Conservation (phyloP, 192 early-diverging fungal species). For the Diversispora epigaea region DNA sequence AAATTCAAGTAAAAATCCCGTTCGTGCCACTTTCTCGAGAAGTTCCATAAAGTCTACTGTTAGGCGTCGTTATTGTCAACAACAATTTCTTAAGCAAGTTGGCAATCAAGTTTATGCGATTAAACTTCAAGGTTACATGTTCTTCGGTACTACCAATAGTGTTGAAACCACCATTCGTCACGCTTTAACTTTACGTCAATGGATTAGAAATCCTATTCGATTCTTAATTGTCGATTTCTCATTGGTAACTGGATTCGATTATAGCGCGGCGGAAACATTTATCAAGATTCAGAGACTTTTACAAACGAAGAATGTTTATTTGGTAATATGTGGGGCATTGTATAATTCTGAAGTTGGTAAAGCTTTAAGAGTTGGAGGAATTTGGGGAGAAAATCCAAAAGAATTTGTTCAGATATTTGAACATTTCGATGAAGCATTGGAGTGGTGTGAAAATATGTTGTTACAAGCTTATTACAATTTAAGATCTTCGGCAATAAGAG, state of each 20-base stretch:
- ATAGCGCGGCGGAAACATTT: slow-evolving; percentile 89
- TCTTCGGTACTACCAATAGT: slow-evolving; percentile 92
- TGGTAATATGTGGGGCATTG: slow-evolving; percentile 78
- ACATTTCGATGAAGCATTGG: slow-evolving; percentile 82
- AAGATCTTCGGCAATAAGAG: slow-evolving; percentile 32
- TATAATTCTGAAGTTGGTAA: slow-evolving; percentile 66
- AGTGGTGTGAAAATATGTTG: slow-evolving; percentile 92
- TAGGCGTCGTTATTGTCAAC: slow-evolving; percentile 83
- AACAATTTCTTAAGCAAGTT: slow-evolving; percentile 79
- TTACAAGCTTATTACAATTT: slow-evolving; percentile 70
- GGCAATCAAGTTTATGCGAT: slow-evolving; percentile 85
- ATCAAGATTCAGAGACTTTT: slow-evolving; percentile 79
- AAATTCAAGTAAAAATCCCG: slow-evolving; percentile 63
- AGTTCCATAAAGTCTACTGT: slow-evolving; percentile 81
- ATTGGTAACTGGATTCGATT: slow-evolving; percentile 84
- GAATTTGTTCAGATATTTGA: slow-evolving; percentile 74
- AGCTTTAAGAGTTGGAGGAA: slow-evolving; percentile 62
- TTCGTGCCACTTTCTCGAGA: slow-evolving; percentile 68
- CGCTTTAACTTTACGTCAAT: slow-evolving; percentile 61
- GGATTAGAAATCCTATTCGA: slow-evolving; percentile 72
- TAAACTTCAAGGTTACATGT: slow-evolving; percentile 93
- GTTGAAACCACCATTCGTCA: slow-evolving; percentile 71
- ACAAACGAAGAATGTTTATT: slow-evolving; percentile 64
- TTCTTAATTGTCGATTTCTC: slow-evolving; percentile 90
- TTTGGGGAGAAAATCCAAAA: slow-evolving; percentile 56